Evolutionary conservation across 192 early-diverging fungal species (phyloP).

Genomic region (Backusella tuberculispora): DNA sequence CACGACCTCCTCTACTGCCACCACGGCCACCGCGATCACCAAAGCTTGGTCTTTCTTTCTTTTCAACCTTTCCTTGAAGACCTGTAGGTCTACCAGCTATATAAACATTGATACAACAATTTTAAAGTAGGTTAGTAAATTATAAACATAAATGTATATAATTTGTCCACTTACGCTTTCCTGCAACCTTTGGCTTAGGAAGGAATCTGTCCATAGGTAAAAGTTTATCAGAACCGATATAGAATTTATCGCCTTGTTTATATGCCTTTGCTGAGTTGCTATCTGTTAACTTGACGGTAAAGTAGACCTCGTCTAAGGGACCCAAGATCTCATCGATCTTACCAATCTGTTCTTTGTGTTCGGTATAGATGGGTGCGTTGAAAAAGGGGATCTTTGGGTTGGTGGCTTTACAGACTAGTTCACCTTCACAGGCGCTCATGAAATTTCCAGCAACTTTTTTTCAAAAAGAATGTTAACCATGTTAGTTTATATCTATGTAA

Average conservation of each 20-base stretch:
- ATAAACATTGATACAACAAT: not conserved
- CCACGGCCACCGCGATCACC: constrained; percentile 52
- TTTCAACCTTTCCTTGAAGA: constrained; percentile 64
- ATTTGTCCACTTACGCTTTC: constrained; percentile 54
- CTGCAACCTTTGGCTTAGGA: constrained; percentile 83
- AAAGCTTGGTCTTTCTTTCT: constrained; percentile 51
- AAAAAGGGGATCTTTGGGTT: constrained; percentile 96
- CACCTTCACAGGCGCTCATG: constrained; percentile 94
- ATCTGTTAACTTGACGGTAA: constrained; percentile 94
- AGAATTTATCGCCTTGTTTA: constrained; percentile 89
- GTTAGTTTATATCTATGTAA: not conserved
- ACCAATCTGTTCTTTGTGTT: constrained; percentile 98
- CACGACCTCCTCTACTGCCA: constrained; percentile 20
- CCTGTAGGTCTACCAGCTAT: constrained; percentile 54
- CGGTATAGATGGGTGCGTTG: constrained; percentile 96
- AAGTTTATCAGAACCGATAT: constrained; percentile 90
- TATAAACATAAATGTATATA: not conserved
- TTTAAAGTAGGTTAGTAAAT: not conserved
- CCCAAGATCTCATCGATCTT: constrained; percentile 99
- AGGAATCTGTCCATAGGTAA: constrained; percentile 95
- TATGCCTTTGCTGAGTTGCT: constrained; percentile 90
- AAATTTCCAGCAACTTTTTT: constrained; percentile 82
- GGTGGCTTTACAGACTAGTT: constrained; percentile 92
- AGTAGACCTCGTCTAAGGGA: constrained; percentile 95
- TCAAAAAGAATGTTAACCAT: not conserved